These are phyloP conservation scores for Ophiostoma montium DNA, from an alignment of 2,329 filamentous ascomycete species.

Conservation along the genomic window DNA sequence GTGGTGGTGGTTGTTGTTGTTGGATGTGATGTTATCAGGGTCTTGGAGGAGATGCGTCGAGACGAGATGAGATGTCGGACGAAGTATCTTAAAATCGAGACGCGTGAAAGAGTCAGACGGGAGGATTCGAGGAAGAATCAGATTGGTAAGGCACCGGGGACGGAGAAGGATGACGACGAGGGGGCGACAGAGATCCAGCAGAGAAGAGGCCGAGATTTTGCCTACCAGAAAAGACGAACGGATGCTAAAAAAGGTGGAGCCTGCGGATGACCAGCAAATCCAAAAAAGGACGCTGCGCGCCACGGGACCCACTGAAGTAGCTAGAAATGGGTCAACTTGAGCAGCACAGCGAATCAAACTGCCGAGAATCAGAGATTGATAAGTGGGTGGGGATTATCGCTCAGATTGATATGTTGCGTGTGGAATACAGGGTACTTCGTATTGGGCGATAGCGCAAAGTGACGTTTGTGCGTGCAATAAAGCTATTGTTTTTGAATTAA, in stretches of 20 bases:
- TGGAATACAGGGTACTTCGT: too few species aligned
- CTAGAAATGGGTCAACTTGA: not conserved
- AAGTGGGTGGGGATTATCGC: not conserved
- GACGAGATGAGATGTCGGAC: not conserved
- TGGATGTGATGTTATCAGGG: not conserved
- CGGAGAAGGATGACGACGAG: too few species aligned
- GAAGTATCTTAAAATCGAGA: too few species aligned
- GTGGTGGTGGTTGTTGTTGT: not conserved
- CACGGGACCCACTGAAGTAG: not conserved
- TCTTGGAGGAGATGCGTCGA: not conserved
- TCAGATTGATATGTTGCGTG: too few species aligned
- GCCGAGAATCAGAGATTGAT: slow-evolving; percentile 5
- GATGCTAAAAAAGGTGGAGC: not conserved
- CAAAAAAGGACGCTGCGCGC: not conserved
- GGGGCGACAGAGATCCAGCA: too few species aligned
- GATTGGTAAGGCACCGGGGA: too few species aligned
- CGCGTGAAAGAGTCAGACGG: not conserved
- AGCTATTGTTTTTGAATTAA: not conserved
- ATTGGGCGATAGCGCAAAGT: not conserved
- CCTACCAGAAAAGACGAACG: not conserved
- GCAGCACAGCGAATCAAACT: not conserved
- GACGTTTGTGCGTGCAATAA: not conserved
- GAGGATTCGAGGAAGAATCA: not conserved
- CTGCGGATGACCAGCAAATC: not conserved
- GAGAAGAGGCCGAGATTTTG: not conserved